phyloP scores from a whole-genome alignment of 768 basidiomycete species.

The Terana coerulea region DNA sequence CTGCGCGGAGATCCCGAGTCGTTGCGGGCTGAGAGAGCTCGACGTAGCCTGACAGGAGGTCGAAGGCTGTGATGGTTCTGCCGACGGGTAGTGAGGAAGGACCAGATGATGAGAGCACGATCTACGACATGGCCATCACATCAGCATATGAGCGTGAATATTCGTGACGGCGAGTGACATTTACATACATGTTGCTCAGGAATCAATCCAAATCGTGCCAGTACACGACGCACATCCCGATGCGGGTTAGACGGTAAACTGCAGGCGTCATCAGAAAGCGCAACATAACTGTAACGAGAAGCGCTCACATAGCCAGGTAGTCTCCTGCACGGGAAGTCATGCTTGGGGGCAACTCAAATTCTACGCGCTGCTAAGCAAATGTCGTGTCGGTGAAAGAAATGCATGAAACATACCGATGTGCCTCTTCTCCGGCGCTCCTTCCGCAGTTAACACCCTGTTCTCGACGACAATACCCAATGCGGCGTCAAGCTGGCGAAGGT shows the following conservation, averaged over 20 bases:
- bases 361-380: conserved; percentile 15
- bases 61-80: conserved; percentile 32
- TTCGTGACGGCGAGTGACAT: too few relatives aligned
- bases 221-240: conserved; percentile 35
- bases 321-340: conserved; percentile 41
- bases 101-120: conserved; percentile 33
- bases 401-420: conserved; percentile 38
- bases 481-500: conserved; percentile 35
- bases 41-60: conserved; percentile 41
- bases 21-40: conserved; percentile 48
- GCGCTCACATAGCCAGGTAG: conserved; percentile 40
- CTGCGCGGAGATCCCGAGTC: conserved; percentile 33
- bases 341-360: conserved; percentile 37
- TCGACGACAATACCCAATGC: conserved; percentile 36
- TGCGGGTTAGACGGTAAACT: conserved; percentile 40
- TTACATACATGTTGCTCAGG: conserved; percentile 35
- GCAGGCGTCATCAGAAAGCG: neutral
- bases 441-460: conserved; percentile 36
- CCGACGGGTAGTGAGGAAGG: conserved; percentile 39
- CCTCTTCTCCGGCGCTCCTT: conserved; percentile 36
- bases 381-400: neutral
- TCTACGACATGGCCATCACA: conserved; percentile 19
- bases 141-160: neutral
- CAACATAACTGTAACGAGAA: neutral
- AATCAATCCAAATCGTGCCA: conserved; percentile 34